These are phyloP conservation scores for Taphrina deformans DNA, from an alignment of 1,139 yeast genomes.

Conservation along the genomic window DNA sequence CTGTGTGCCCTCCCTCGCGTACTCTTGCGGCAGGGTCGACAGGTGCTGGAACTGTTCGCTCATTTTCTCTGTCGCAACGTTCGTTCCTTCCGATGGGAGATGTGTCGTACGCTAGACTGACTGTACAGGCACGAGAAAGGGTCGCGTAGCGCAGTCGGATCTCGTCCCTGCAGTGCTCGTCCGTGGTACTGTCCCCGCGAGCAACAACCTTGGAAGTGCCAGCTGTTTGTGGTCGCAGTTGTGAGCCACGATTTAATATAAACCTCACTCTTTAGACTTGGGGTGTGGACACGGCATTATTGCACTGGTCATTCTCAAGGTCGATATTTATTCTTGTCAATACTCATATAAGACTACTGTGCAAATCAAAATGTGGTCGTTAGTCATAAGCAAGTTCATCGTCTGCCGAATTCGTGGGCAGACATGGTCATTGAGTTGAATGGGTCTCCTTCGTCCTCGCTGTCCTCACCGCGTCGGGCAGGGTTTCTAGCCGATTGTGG, in stretches of 20 bases:
- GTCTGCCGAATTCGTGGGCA: neutral
- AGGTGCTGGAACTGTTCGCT: slow-evolving; percentile 28
- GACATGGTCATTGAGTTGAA: slow-evolving; percentile 1
- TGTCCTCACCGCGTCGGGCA: neutral
- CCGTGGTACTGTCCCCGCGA: too few species aligned
- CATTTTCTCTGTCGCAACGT: too few species aligned
- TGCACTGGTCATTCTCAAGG: neutral
- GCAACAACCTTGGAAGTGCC: too few species aligned
- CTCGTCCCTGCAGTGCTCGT: too few species aligned
- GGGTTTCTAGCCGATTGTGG: neutral
- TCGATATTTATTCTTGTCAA: neutral
- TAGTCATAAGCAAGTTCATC: neutral
- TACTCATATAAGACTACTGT: neutral
- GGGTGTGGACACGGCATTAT: neutral
- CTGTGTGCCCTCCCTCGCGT: slow-evolving; percentile 32
- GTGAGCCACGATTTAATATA: neutral
- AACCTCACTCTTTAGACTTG: neutral
- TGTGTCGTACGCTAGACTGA: neutral
- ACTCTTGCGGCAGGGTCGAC: slow-evolving; percentile 32
- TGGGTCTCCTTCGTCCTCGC: neutral
- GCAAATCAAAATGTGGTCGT: neutral
- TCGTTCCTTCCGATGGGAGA: too few species aligned
- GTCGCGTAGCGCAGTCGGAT: too few species aligned
- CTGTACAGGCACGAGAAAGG: neutral
- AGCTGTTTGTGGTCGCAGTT: neutral